Evolutionary conservation across 2,329 filamentous ascomycete species (phyloP).

Genomic region (Diplodia sapinea): DNA sequence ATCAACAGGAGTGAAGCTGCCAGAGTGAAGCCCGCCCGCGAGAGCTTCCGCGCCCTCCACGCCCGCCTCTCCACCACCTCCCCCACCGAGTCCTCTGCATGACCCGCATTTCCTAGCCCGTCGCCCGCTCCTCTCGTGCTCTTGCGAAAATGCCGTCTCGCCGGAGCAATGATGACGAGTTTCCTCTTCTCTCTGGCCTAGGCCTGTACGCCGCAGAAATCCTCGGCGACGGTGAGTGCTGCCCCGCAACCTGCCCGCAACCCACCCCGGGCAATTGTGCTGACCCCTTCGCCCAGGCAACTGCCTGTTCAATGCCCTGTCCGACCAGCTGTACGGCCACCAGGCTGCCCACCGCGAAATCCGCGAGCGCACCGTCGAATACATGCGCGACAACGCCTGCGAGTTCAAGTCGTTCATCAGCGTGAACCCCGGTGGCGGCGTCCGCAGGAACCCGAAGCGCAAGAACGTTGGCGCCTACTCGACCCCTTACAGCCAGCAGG

Average conservation of each 20-base stretch:
- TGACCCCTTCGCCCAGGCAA: slow-evolving; percentile 59
- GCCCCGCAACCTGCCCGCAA: slow-evolving; percentile 9
- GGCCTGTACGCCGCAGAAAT: slow-evolving; percentile 66
- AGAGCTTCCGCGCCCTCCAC: slow-evolving; percentile 34
- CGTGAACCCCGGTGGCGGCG: slow-evolving; percentile 51
- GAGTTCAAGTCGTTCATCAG: slow-evolving; percentile 71
- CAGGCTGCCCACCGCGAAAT: slow-evolving; percentile 64
- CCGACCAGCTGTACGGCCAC: slow-evolving; percentile 69
- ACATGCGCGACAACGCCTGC: slow-evolving; percentile 65
- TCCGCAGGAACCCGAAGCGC: slow-evolving; percentile 56
- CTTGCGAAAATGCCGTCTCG: slow-evolving; percentile 35
- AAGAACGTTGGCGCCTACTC: slow-evolving; percentile 58
- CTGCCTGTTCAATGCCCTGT: slow-evolving; percentile 72
- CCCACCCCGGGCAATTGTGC: slow-evolving; percentile 30
- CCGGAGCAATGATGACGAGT: slow-evolving; percentile 50
- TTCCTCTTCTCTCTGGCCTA: slow-evolving; percentile 61
- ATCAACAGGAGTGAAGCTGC: slow-evolving; percentile 31
- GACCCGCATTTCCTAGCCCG: slow-evolving; percentile 34
- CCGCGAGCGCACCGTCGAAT: slow-evolving; percentile 63
- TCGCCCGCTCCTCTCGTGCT: slow-evolving; percentile 29
- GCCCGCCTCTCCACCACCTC: slow-evolving; percentile 39
- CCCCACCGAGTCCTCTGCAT: slow-evolving; percentile 37
- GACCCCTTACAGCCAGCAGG: slow-evolving; percentile 50
- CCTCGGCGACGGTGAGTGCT: slow-evolving; percentile 65
- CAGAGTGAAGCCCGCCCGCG: slow-evolving; percentile 27